Percentiles rank a stretch among this genome's conserved stretches.
Evolutionary conservation across 225 moss, liverwort and hornwort species (phyloP).

Genomic region (Neckera pumila): DNA sequence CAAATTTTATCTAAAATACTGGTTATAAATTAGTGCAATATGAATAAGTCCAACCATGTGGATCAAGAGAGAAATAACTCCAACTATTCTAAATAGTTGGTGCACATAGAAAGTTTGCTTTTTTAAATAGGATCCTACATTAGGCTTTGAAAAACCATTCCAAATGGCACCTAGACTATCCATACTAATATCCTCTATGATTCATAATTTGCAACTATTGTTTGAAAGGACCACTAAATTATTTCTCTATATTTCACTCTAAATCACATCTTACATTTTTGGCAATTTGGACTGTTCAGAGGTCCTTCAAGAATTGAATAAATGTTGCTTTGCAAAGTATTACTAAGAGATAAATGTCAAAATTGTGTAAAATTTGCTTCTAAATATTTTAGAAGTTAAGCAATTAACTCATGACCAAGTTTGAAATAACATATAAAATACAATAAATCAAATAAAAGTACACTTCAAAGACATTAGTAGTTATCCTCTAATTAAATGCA

Average conservation of each 20-base stretch:
- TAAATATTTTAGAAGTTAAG: background rate
- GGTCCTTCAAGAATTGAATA: too few relatives aligned
- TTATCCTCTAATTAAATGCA: too few relatives aligned
- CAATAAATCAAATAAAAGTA: background rate
- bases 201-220: background rate
- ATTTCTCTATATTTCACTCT: background rate
- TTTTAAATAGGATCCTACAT: fast-evolving
- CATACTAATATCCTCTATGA: background rate
- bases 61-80: background rate
- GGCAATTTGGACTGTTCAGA: too few relatives aligned
- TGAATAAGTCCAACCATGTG: background rate
- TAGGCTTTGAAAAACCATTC: fast-evolving
- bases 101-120: background rate
- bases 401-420: background rate
- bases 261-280: background rate
- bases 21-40: background rate
- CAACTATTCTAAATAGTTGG: background rate
- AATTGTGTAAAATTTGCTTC: background rate
- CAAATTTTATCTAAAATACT: background rate
- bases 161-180: background rate
- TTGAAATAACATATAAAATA: background rate
- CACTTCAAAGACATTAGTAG: background rate
- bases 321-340: background rate
- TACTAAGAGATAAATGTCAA: background rate
- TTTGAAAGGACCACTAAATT: background rate